Evolutionary conservation across 139 green algal species (phyloP).

Genomic region (Spirogloea muscicola): DNA sequence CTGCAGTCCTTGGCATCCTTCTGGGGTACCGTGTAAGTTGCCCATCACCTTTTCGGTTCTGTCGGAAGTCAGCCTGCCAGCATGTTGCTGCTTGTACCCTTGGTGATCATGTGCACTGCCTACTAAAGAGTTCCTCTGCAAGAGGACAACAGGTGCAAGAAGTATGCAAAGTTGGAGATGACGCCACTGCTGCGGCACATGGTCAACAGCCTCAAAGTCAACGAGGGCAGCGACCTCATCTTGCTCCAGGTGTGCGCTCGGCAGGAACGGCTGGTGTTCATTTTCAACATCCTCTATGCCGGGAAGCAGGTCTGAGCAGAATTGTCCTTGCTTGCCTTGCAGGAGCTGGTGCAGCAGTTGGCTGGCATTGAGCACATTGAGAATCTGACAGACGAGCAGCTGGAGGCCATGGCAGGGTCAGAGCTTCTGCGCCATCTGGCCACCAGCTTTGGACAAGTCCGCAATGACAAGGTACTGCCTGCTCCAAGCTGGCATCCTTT

Average conservation of each 20-base stretch:
- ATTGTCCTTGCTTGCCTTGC: conserved; percentile 14
- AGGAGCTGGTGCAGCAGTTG: conserved; percentile 59
- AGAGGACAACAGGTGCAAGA: conserved; percentile 48
- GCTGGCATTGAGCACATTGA: conserved; percentile 54
- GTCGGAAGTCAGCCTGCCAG: too few species aligned
- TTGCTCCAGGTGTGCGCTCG: conserved; percentile 67
- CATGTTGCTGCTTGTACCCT: too few species aligned
- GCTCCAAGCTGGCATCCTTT: too few species aligned
- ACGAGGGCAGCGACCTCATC: conserved; percentile 68
- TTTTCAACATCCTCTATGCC: too few species aligned
- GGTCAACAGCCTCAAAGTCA: conserved; percentile 64
- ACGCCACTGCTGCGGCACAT: conserved; percentile 59
- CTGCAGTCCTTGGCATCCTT: conserved; percentile 68
- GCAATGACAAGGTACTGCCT: conserved; percentile 47
- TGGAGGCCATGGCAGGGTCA: conserved; percentile 60
- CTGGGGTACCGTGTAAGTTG: conserved; percentile 52
- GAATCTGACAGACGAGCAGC: conserved; percentile 58
- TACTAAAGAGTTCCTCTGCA: too few species aligned
- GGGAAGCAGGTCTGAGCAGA: too few species aligned
- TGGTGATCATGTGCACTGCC: too few species aligned
- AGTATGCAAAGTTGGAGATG: conserved; percentile 48
- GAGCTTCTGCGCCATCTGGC: conserved; percentile 51
- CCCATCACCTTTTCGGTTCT: too few species aligned
- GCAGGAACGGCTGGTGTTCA: too few species aligned
- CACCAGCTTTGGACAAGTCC: conserved; percentile 25